phyloP scores from a whole-genome alignment of 371 early-diverging fungal genomes.

The Apophysomyces ossiformis region DNA sequence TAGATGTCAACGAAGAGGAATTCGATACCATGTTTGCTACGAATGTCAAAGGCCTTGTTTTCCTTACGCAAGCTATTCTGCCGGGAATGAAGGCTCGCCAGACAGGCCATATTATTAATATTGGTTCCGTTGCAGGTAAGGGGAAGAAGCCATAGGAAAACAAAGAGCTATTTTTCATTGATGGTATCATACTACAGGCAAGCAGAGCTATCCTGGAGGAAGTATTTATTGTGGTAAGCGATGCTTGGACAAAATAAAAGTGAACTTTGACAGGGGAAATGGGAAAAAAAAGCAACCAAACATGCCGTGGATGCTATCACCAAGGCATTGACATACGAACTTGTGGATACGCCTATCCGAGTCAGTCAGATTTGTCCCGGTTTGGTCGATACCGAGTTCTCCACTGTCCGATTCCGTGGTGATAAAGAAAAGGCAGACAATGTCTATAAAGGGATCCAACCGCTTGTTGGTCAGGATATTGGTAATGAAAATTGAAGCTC shows the following conservation, averaged over 20 bases:
- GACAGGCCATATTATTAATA: slow-evolving; percentile 86
- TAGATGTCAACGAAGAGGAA: slow-evolving; percentile 61
- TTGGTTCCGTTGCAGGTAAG: slow-evolving; percentile 84
- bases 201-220: slow-evolving; percentile 75
- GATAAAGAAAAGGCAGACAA: slow-evolving; percentile 79
- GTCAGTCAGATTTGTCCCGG: slow-evolving; percentile 80
- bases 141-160: slow-evolving; percentile 34
- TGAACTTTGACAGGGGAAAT: background rate
- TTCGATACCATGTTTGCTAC: slow-evolving; percentile 88
- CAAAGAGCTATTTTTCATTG: slow-evolving; percentile 20
- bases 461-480: slow-evolving; percentile 75
- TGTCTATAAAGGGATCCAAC: slow-evolving; percentile 81
- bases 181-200: slow-evolving; percentile 18
- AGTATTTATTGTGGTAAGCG: slow-evolving; percentile 79
- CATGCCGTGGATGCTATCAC: slow-evolving; percentile 89
- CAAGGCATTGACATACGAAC: slow-evolving; percentile 79
- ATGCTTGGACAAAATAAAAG: background rate
- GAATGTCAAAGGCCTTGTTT: slow-evolving; percentile 87
- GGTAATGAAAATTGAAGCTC: slow-evolving; percentile 26
- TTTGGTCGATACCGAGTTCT: slow-evolving; percentile 93
- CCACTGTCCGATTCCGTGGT: slow-evolving; percentile 82
- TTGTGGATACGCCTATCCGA: slow-evolving; percentile 77
- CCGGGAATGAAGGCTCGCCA: slow-evolving; percentile 80
- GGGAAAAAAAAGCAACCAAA: slow-evolving; percentile 68
- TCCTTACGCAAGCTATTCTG: slow-evolving; percentile 85